Percentiles rank a stretch among this genome's conserved stretches.
Evolutionary conservation across 805 yeast species (phyloP).

Genomic region (Kodamaea kakaduensis): DNA sequence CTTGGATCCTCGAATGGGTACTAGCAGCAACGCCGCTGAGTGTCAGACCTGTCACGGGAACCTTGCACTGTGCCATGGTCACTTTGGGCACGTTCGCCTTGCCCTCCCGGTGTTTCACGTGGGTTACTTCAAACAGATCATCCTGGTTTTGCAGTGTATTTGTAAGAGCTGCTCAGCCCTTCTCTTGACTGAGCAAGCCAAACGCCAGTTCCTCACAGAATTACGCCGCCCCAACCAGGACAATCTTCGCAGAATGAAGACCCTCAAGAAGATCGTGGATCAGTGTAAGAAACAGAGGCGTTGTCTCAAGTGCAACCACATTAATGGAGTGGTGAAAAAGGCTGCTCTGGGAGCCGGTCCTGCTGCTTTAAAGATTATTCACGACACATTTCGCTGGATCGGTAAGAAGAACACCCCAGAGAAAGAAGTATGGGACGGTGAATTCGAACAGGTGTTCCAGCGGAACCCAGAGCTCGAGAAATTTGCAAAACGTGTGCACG

Average conservation of each 20-base stretch:
- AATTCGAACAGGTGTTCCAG: conserved; percentile 68
- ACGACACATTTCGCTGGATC: conserved; percentile 92
- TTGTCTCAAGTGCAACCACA: conserved; percentile 79
- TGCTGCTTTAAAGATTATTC: conserved; percentile 92
- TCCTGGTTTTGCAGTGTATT: conserved; percentile 81
- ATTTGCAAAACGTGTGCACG: conserved; percentile 81
- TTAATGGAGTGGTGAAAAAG: conserved; percentile 96
- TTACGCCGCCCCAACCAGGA: conserved; percentile 85
- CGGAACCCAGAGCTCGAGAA: conserved; percentile 86
- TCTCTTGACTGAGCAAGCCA: conserved; percentile 67
- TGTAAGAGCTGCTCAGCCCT: conserved; percentile 87
- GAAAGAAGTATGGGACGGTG: conserved; percentile 81
- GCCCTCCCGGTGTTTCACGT: conserved; percentile 97
- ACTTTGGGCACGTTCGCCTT: conserved; percentile 89
- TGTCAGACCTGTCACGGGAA: conserved; percentile 91
- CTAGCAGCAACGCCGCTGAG: conserved; percentile 77
- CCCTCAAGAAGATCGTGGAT: conserved; percentile 75
- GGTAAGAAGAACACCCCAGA: conserved; percentile 88
- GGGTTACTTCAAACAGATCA: conserved; percentile 91
- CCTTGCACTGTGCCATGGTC: conserved; percentile 95
- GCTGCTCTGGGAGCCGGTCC: conserved; percentile 90
- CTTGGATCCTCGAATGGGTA: conserved; percentile 90
- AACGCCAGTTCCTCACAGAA: conserved; percentile 68
- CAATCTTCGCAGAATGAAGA: conserved; percentile 86
- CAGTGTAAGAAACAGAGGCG: conserved; percentile 95